phyloP scores from a whole-genome alignment of 306 rosid species.

The Quercus variabilis region DNA sequence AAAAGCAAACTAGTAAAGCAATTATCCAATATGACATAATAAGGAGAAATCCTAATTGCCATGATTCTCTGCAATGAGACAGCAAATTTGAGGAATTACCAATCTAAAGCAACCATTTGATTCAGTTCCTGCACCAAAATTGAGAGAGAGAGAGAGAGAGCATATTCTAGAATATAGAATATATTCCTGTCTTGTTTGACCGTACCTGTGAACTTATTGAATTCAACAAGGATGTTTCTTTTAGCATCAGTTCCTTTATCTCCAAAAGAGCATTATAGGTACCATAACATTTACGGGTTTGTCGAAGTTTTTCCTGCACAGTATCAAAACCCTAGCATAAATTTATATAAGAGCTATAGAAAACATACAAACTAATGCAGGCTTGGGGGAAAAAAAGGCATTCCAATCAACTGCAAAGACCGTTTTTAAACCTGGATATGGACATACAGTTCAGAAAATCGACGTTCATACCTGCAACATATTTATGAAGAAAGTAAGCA shows the following conservation, averaged over 20 bases:
- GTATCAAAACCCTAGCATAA: constrained; percentile 6
- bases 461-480: constrained; percentile 62
- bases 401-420: constrained; percentile 1
- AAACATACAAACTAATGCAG: not conserved
- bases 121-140: not conserved
- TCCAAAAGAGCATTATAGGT: constrained; percentile 90
- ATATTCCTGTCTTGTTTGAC: constrained; percentile 8
- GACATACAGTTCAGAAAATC: constrained; percentile 69
- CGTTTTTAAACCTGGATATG: constrained; percentile 61
- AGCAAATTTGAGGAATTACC: not conserved
- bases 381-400: not conserved
- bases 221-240: constrained; percentile 85
- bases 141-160: not conserved
- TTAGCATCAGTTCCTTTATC: constrained; percentile 84
- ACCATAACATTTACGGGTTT: constrained; percentile 75
- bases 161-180: not conserved
- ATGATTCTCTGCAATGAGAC: no score
- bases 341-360: constrained; percentile 7
- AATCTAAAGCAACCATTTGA: not conserved
- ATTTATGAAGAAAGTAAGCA: not conserved
- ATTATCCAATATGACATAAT: no score
- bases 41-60: no score
- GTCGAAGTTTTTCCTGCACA: constrained; percentile 69
- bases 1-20: no score
- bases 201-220: constrained; percentile 86